Conservation (phyloP, 108 stramenopile species). For the Cyclotella cryptica region DNA sequence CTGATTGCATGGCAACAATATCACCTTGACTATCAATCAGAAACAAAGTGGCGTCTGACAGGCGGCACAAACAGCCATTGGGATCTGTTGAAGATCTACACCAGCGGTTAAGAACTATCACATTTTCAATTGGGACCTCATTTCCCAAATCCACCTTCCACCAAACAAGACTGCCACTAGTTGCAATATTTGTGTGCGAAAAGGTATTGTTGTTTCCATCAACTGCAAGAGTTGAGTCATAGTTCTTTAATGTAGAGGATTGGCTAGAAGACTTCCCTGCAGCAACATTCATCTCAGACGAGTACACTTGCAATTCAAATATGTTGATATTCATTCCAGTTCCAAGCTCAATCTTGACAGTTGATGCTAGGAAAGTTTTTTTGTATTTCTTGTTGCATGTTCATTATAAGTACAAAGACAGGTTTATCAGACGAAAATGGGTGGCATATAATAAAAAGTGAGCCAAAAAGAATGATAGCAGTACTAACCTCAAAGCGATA, state of each 20-base stretch:
- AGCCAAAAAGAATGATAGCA: too few species aligned
- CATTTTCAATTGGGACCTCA: background rate
- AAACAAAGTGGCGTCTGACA: too few species aligned
- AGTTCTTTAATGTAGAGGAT: background rate
- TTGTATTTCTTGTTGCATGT: too few species aligned
- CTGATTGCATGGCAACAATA: too few species aligned
- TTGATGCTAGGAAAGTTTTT: too few species aligned
- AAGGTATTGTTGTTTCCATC: background rate
- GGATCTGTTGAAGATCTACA: too few species aligned
- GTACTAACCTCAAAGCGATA: too few species aligned
- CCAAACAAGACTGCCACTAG: background rate
- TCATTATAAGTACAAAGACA: too few species aligned
- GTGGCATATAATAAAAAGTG: too few species aligned
- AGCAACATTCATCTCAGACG: background rate
- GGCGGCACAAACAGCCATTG: too few species aligned
- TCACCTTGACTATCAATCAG: too few species aligned
- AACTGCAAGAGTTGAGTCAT: background rate
- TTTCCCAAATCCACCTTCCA: background rate
- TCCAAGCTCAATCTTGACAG: background rate
- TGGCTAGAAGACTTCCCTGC: background rate
- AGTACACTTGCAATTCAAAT: background rate
- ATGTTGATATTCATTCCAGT: background rate
- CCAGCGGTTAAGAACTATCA: background rate
- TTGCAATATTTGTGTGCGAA: background rate
- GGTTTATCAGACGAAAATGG: too few species aligned